Conservation (phyloP, 192 early-diverging fungal genomes). For the Rhizoclosmatium globosum region DNA sequence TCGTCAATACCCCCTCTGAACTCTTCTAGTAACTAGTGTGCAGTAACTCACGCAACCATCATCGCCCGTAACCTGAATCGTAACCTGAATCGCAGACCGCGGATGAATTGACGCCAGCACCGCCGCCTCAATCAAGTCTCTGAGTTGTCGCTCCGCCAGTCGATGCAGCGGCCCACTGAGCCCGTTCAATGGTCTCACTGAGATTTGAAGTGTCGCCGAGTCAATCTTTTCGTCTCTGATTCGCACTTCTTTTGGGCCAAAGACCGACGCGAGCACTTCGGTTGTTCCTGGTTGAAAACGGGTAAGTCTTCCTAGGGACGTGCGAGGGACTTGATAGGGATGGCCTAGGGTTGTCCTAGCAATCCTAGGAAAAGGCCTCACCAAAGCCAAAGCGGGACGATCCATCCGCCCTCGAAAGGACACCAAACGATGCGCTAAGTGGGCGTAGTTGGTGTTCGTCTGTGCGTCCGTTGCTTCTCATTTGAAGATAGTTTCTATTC, state of each 20-base stretch:
- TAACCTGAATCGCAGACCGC: constrained; percentile 86
- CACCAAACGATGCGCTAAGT: constrained; percentile 69
- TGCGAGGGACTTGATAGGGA: background rate
- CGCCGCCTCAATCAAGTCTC: constrained; percentile 76
- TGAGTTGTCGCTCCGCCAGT: constrained; percentile 72
- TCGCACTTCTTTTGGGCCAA: constrained; percentile 88
- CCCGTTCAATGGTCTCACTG: constrained; percentile 75
- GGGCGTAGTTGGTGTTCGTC: constrained; percentile 69
- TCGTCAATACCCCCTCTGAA: background rate
- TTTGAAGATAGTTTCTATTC: too few species aligned
- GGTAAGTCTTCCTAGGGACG: too few species aligned
- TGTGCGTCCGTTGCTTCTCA: background rate
- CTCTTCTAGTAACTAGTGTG: background rate
- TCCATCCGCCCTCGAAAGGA: constrained; percentile 83
- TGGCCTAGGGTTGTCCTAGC: background rate
- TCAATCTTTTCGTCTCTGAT: constrained; percentile 90
- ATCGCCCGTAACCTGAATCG: constrained; percentile 81
- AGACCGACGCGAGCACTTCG: constrained; percentile 79
- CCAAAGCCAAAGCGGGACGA: constrained; percentile 84
- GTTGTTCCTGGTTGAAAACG: constrained; percentile 61
- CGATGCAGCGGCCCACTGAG: constrained; percentile 75
- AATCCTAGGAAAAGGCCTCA: constrained; percentile 34
- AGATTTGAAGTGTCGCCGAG: constrained; percentile 83
- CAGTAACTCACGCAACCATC: constrained; percentile 79
- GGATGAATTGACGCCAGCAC: constrained; percentile 86